Base-by-base conservation (phyloP, 2,329 filamentous ascomycete species). In the Microdochium trichocladiopsis region DNA sequence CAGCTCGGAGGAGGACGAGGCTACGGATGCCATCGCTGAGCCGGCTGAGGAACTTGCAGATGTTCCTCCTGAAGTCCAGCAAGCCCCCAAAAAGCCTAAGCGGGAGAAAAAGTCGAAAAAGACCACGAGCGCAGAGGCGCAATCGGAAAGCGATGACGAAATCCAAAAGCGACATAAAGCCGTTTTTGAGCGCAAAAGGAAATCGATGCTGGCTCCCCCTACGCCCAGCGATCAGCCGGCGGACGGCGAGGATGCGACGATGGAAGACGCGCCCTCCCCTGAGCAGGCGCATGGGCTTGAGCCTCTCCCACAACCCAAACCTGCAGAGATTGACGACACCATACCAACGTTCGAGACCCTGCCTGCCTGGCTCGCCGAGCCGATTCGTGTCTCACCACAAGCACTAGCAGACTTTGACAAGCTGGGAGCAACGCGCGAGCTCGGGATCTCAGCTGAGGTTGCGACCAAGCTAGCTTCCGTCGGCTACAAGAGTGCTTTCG, bases 271-370 rank as follows among this genome's bases (percentile, higher is more conserved):
- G 21, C 52, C 52, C n/a, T 58, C 57, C 50, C 61, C 56, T 48
- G 64, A 59, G 60, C 77, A 82, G 60, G 65, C 84, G 2, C 84
- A 91, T 65, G 90, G 89, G 22, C 75, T 97, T 1, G 83, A 87
- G 52, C 91, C 90, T 6, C 74, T 96, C 21, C 91, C 91, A 8
- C 91, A 96, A 59, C 91, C 89, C 12, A 79, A 80, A 28, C 81
- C 80, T 1, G 75, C 82, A 1, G 72, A 77, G 1, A 78, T 84
- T 47, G 71, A 79, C 25, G 72, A 74, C 1, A 76, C 80, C 50
- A 77, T 78, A 51, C 83, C 86, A 2, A 79, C 79, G n/a, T 91
- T 90, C 67, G 86, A 90, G 25, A 87, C 88, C 1, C 74, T 96
- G 2, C 93, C 93, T 0, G 60, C 76, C 2, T 97, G 93, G 93